Percentiles rank a stretch among this genome's conserved stretches.
Evolutionary conservation across 108 stramenopile genomes (phyloP).

Genomic region (Seminavis robusta): DNA sequence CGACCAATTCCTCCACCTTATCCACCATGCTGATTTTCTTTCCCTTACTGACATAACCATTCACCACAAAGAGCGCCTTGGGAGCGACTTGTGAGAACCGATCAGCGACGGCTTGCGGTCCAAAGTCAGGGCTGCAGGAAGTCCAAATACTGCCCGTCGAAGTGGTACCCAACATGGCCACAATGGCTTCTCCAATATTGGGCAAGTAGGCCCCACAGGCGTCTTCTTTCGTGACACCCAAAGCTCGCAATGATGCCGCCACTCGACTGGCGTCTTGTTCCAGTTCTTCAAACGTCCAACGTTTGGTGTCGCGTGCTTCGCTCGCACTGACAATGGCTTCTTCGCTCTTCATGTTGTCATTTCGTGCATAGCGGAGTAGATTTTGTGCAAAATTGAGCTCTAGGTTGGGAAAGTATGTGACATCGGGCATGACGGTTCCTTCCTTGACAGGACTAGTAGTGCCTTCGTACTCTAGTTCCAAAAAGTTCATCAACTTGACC

Average conservation of each 20-base stretch:
- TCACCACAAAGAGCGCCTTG: constrained; percentile 26
- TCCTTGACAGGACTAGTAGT: constrained; percentile 11
- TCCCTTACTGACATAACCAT: constrained; percentile 23
- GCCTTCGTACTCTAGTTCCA: constrained; percentile 18
- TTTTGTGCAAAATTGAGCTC: constrained; percentile 37
- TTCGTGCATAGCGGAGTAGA: constrained; percentile 12
- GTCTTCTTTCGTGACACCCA: constrained; percentile 15
- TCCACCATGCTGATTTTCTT: constrained; percentile 12
- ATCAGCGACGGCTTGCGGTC: constrained; percentile 29
- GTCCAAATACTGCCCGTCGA: constrained; percentile 29
- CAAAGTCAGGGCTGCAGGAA: constrained; percentile 33
- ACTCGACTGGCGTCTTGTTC: constrained; percentile 22
- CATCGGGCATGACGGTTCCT: constrained; percentile 30
- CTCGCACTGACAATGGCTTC: constrained; percentile 21
- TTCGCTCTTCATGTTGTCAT: background rate
- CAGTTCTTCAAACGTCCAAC: constrained; percentile 25
- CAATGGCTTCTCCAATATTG: constrained; percentile 29
- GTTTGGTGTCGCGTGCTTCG: constrained; percentile 14
- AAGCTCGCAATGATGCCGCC: constrained; percentile 1
- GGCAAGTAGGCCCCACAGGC: constrained; percentile 23
- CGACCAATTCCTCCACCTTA: constrained; percentile 19
- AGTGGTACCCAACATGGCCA: constrained; percentile 34
- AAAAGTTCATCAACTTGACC: constrained; percentile 21
- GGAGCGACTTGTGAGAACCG: constrained; percentile 29
- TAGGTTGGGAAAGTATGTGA: constrained; percentile 25